phyloP scores from a whole-genome alignment of 129 eudicot genomes.

The Flaveria brownii region DNA sequence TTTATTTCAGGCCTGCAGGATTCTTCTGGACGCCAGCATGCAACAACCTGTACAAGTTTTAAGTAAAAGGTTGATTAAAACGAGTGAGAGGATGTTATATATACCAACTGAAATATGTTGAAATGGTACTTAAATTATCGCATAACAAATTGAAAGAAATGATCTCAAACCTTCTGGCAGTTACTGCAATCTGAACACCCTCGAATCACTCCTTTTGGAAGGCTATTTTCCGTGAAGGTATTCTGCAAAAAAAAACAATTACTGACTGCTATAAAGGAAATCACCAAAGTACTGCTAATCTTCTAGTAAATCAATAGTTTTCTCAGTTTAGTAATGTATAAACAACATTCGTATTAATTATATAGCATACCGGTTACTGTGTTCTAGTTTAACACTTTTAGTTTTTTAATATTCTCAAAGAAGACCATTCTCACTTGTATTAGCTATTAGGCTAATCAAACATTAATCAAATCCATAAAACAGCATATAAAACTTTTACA shows the following conservation, averaged over 20 bases:
- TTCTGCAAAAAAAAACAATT: conserved; percentile 38
- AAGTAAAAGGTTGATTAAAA: conserved; percentile 15
- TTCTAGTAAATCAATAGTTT: not conserved
- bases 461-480: conserved; percentile 8
- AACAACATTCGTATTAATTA: not conserved
- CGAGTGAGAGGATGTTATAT: not conserved
- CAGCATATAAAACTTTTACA: not conserved
- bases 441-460: not conserved
- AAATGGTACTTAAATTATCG: conserved; percentile 14
- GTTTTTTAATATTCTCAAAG: not conserved
- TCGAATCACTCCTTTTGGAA: conserved; percentile 76
- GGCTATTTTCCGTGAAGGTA: conserved; percentile 33
- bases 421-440: conserved; percentile 12
- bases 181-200: conserved; percentile 58
- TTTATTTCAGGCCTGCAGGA: conserved; percentile 43
- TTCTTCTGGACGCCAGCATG: conserved; percentile 68
- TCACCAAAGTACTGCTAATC: not conserved
- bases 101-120: not conserved
- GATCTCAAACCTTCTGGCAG: conserved; percentile 57
- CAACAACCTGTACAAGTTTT: conserved; percentile 48
- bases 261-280: conserved; percentile 4
- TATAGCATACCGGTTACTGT: not conserved
- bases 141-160: not conserved
- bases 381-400: not conserved
- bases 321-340: not conserved